Percentiles rank a stretch among this genome's conserved stretches.
These are phyloP conservation scores for Ascochyta rabiei DNA, from an alignment of 2,329 filamentous ascomycete species.

Conservation along the genomic window DNA sequence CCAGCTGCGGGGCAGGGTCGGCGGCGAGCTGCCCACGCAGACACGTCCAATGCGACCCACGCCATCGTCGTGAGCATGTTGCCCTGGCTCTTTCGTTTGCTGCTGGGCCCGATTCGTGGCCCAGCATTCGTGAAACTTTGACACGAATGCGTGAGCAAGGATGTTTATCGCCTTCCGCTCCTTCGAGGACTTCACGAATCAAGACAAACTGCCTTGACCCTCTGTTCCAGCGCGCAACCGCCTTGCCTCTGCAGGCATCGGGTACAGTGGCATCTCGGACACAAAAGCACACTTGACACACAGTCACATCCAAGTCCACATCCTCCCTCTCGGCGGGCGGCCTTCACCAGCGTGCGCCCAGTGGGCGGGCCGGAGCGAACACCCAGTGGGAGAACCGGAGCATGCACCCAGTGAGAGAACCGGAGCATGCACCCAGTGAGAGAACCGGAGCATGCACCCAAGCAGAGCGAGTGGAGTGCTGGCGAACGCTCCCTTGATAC, in stretches of 20 bases:
- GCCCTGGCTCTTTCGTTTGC: not conserved
- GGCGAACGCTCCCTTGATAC: constrained; percentile 14
- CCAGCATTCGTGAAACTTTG: constrained; percentile 26
- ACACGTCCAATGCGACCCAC: not conserved
- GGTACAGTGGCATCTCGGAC: constrained; percentile 17
- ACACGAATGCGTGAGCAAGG: constrained; percentile 27
- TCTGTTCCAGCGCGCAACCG: constrained; percentile 13
- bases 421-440: constrained; percentile 12
- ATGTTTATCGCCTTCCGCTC: constrained; percentile 31
- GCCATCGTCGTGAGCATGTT: not conserved
- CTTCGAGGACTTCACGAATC: constrained; percentile 30
- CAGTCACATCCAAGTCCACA: constrained; percentile 12
- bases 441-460: constrained; percentile 9
- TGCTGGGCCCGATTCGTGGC: constrained; percentile 10
- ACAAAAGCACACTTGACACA: constrained; percentile 13
- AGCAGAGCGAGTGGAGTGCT: constrained; percentile 13
- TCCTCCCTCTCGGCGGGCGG: constrained; percentile 4
- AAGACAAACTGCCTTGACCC: constrained; percentile 22
- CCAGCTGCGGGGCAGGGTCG: not conserved
- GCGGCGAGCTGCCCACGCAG: not conserved
- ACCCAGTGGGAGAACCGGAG: constrained; percentile 6
- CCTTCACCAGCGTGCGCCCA: constrained; percentile 6
- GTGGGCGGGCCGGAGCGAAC: too few species aligned
- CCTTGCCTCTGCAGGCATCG: constrained; percentile 17
- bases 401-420: constrained; percentile 7